Evolutionary conservation across 345 rosid genomes (phyloP).

Genomic region (Arabidopsis suecica): DNA sequence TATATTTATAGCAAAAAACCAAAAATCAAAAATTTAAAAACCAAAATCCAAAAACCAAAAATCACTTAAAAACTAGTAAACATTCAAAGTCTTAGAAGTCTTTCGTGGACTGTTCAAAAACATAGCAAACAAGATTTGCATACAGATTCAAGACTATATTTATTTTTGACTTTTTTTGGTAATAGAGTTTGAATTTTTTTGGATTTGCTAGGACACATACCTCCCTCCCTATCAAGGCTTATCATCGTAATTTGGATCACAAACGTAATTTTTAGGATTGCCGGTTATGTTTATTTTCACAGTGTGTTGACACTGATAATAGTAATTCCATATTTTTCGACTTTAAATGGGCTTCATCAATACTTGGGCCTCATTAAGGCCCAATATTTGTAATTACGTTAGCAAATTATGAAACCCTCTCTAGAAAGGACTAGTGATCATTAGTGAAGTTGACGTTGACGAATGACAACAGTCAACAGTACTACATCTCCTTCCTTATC

Average conservation of each 20-base stretch:
- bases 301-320: not conserved
- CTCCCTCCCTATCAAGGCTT: conserved; percentile 19
- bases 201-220: conserved; percentile 15
- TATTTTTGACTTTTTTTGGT: not conserved
- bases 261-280: no score
- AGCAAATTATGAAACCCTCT: not conserved
- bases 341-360: not conserved
- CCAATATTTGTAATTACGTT: conserved; percentile 13
- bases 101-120: conserved; percentile 2
- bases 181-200: not conserved
- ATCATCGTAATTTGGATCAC: no score
- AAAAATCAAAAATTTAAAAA: no score
- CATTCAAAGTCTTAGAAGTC: no score
- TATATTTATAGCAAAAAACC: no score
- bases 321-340: not conserved
- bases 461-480: conserved; percentile 29
- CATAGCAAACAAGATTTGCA: conserved; percentile 13
- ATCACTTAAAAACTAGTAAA: no score
- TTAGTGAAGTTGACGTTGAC: conserved; percentile 28
- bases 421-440: not conserved
- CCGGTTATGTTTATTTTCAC: not conserved
- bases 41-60: no score
- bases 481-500: conserved; percentile 12
- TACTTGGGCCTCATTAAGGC: conserved; percentile 16
- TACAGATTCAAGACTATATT: not conserved